Evolutionary conservation across 345 rosid species (phyloP), one percentile per base, ranked within the genome.

Genomic region (Syzygium aqueum): DNA sequence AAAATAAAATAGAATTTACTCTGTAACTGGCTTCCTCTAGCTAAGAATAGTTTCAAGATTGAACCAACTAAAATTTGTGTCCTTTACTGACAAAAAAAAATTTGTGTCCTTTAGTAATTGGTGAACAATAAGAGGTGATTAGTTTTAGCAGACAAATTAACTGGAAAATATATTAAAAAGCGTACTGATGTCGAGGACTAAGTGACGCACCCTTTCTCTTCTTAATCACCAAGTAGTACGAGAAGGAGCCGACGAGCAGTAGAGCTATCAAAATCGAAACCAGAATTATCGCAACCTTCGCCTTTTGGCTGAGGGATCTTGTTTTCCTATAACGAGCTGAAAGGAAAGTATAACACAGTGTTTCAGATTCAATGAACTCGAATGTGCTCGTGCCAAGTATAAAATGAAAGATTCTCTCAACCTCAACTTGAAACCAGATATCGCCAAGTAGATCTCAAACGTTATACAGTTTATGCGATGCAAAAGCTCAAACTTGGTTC

Each of bases 381-480:
- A 65, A 65, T 28, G 2, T 30, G 77, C 40, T 65, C 16, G 43
- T 65, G 77, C 43, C 43, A 65, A 65, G 77, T 30, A 30, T 7
- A 30, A 22, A 19, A 65, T 7, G 77, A 15, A 30, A 30, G 2
- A 30, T 30, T 16, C 22, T 28, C 17, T 65, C 77, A 65, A 15
- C 22, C 22, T 30, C 2, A 9, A 65, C 22, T 65, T 30, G 77
- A 65, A 4, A 65, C 40, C 23, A 30, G 5, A 16, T 28, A 65
- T 30, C 77, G 30, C 1, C 12, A 65, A 65, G 11, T 1, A 2
- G 77, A 65, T 65, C 11, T 65, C 22, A 15, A 65, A 65, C 0
- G 1, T 16, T 16, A 8, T 3, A 30, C 3, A 65, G 1, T 65
- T 16, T 30, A 30, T 65, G 1, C 43, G 0, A 65, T 30, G 6